Conservation (phyloP, 1,139 yeast species). For the Kluyveromyces marxianus region DNA sequence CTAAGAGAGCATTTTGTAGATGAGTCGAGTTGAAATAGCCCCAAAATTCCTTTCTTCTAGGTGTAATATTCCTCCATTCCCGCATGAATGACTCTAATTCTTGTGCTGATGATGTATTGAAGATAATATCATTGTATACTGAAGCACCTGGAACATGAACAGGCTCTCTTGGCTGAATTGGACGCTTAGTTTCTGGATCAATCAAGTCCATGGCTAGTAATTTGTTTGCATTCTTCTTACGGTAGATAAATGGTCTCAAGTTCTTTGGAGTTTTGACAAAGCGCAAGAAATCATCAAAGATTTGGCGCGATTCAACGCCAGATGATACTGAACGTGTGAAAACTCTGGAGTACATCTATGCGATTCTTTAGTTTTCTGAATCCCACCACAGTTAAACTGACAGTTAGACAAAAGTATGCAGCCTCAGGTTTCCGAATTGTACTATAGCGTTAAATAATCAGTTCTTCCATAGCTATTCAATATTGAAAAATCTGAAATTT, state of each 20-base stretch:
- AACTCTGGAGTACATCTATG: slow-evolving; percentile 4
- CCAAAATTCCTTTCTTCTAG: slow-evolving; percentile 22
- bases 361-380: neutral
- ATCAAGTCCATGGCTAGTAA: slow-evolving; percentile 51
- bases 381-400: neutral
- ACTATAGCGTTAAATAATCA: no score
- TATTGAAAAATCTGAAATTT: neutral
- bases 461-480: no score
- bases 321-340: slow-evolving; percentile 2
- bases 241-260: slow-evolving; percentile 37
- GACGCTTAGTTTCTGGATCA: slow-evolving; percentile 35
- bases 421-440: neutral
- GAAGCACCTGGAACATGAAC: slow-evolving; percentile 33
- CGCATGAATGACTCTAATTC: slow-evolving; percentile 31
- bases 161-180: slow-evolving; percentile 33
- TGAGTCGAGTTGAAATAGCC: slow-evolving; percentile 27
- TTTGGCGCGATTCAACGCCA: neutral
- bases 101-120: slow-evolving; percentile 26
- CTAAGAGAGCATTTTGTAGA: slow-evolving; percentile 28
- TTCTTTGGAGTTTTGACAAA: slow-evolving; percentile 6
- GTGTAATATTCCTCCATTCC: slow-evolving; percentile 23
- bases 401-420: neutral
- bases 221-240: slow-evolving; percentile 40
- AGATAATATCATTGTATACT: slow-evolving; percentile 31
- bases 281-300: slow-evolving; percentile 1